These are phyloP conservation scores for Trichoderma koningii DNA, from an alignment of 2,329 filamentous ascomycete genomes.

Conservation along the genomic window DNA sequence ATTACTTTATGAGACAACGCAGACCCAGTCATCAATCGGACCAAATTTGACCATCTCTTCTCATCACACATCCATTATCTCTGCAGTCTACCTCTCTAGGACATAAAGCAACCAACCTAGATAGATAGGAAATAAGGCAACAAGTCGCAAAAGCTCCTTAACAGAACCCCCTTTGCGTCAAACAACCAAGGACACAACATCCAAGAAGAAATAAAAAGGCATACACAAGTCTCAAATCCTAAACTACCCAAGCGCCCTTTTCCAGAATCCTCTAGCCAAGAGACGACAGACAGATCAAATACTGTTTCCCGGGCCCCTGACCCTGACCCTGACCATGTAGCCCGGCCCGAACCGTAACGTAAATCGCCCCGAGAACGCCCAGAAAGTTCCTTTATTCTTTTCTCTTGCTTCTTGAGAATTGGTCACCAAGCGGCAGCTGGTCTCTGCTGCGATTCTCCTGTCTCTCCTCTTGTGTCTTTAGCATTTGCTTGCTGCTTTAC, in stretches of 20 bases:
- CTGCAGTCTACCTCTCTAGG: constrained; percentile 14
- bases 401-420: background rate
- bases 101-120: background rate
- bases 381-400: constrained; percentile 8
- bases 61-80: constrained; percentile 17
- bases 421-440: background rate
- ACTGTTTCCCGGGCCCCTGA: constrained; percentile 7
- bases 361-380: constrained; percentile 22
- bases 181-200: background rate
- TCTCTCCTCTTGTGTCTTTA: background rate
- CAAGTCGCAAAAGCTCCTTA: background rate
- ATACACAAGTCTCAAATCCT: constrained; percentile 7
- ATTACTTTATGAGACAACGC: background rate
- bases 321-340: constrained; percentile 15
- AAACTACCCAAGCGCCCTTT: constrained; percentile 11
- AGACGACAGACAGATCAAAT: constrained; percentile 5
- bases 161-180: background rate
- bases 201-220: background rate
- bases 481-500: background rate
- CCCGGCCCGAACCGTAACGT: constrained; percentile 14
- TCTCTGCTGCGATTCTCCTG: background rate
- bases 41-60: background rate
- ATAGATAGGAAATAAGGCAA: background rate
- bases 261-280: constrained; percentile 11
- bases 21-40: background rate